A percentile compares a stretch with the other conserved stretches of the same genome.
phyloP scores from a whole-genome alignment of 192 early-diverging fungal species.

The Podila verticillata region DNA sequence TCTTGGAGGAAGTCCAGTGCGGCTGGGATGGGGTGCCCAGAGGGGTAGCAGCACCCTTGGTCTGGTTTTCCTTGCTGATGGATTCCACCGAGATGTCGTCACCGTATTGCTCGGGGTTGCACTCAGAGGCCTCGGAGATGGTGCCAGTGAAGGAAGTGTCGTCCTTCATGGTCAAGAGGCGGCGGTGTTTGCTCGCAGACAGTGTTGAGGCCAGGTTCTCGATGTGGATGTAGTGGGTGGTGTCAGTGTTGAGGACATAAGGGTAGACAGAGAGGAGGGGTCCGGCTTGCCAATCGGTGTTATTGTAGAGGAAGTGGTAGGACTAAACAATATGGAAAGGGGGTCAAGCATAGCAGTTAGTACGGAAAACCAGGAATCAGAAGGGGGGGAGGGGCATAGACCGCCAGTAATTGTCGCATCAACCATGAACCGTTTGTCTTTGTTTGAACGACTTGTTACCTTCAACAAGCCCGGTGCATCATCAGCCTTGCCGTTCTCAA shows the following conservation, averaged over 20 bases:
- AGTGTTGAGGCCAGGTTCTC: conserved; percentile 37
- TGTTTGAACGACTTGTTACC: conserved; percentile 4
- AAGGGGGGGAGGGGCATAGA: background rate
- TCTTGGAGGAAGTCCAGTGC: conserved; percentile 40
- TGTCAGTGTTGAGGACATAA: conserved; percentile 40
- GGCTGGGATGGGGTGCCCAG: background rate
- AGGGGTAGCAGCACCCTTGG: background rate
- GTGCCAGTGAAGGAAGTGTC: conserved; percentile 24
- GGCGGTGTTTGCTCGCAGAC: conserved; percentile 16
- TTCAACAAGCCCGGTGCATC: conserved; percentile 36
- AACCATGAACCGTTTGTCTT: too few relatives aligned
- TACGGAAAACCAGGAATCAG: background rate
- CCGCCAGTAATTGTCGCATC: background rate
- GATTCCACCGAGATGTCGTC: conserved; percentile 5
- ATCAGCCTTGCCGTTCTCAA: conserved; percentile 43
- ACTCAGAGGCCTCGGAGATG: conserved; percentile 36
- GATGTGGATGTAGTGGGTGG: conserved; percentile 43
- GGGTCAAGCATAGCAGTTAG: background rate
- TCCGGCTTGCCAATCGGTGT: conserved; percentile 45
- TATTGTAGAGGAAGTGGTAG: conserved; percentile 47
- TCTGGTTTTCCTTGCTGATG: background rate
- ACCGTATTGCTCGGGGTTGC: conserved; percentile 34
- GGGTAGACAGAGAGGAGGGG: conserved; percentile 37
- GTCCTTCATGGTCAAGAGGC: conserved; percentile 48
- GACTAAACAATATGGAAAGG: conserved; percentile 10